Evolutionary conservation across 257 asterid genomes (phyloP), one percentile per base, ranked within the genome.

Genomic region (Solanum chilense): DNA sequence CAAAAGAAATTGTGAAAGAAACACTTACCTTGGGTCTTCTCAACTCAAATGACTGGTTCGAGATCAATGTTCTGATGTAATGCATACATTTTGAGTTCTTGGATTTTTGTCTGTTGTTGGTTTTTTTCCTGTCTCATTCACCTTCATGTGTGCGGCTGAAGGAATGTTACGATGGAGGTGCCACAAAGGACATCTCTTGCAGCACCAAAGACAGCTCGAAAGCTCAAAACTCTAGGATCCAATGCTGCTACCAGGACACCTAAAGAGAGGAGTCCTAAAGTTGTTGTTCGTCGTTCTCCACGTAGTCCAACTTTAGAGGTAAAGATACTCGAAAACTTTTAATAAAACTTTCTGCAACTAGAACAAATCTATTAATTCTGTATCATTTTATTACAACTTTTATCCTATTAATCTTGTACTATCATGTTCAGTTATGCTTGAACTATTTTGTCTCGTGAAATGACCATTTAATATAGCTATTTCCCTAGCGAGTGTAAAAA

Each of bases 271-370:
- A 93, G 92, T 90, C 93, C 95, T 12, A 94, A 92, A 86, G 93
- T 92, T 83, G 93, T 90, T 83, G 95, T 88, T 62, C 95, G 93
- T 10, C 91, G 93, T 3, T 93, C 98, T 74, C 97, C 96, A 41
- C 90, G 91, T 91, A 93, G 93, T 78, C 96, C 96, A 49, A 93
- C 90, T 25, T 44, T 82, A 80, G 96, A 94, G 98, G 99, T 96
- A 91, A 47, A 84, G 47, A 80, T 49, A 80, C 66, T 45, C 45
- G 18, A 20, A 29, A 5, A 10, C 45, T 80, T 45, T 3, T 80
- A 37, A 49, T 5, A 29, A 49, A 15, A 9, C 18, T 2, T 5
- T 80, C 66, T 80, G 68, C 44, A 80, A 47, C 42, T 78, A 78
- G 66, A 12, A 47, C 41, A 25, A 27, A 66, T 27, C 41, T 25